Conservation (phyloP, 495 filamentous ascomycete genomes). For the Aspergillus funiculosus region DNA sequence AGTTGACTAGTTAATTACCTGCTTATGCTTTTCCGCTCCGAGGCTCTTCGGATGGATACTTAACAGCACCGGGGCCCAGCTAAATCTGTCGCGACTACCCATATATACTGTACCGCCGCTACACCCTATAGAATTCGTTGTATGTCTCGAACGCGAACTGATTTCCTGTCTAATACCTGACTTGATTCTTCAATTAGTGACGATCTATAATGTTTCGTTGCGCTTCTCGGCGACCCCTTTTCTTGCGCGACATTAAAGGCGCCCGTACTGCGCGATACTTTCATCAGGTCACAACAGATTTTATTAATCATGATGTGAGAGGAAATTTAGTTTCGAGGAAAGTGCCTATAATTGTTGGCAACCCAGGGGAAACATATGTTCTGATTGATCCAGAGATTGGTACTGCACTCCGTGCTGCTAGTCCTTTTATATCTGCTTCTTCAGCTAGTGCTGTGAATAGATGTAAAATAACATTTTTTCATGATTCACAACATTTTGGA, state of each 20-base stretch:
- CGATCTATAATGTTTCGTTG: conserved; percentile 17
- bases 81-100: no score
- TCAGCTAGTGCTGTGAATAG: conserved; percentile 18
- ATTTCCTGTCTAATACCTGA: no score
- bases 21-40: no score
- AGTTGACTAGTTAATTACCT: no score
- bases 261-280: conserved; percentile 19
- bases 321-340: conserved; percentile 24
- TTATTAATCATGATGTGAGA: conserved; percentile 22
- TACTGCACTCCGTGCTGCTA: conserved; percentile 26
- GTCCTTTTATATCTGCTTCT: conserved; percentile 19
- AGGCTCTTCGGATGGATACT: no score
- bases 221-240: conserved; percentile 14
- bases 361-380: conserved; percentile 28
- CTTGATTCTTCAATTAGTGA: neutral
- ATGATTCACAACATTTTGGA: conserved; percentile 30
- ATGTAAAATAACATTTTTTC: conserved; percentile 33
- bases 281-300: conserved; percentile 27
- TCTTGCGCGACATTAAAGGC: conserved; percentile 10
- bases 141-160: no score
- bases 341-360: conserved; percentile 26
- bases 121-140: no score
- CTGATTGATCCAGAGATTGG: conserved; percentile 28
- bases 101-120: no score
- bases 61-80: no score